phyloP scores from a whole-genome alignment of 164 flowering plant species.

The Aristolochia fimbriata region DNA sequence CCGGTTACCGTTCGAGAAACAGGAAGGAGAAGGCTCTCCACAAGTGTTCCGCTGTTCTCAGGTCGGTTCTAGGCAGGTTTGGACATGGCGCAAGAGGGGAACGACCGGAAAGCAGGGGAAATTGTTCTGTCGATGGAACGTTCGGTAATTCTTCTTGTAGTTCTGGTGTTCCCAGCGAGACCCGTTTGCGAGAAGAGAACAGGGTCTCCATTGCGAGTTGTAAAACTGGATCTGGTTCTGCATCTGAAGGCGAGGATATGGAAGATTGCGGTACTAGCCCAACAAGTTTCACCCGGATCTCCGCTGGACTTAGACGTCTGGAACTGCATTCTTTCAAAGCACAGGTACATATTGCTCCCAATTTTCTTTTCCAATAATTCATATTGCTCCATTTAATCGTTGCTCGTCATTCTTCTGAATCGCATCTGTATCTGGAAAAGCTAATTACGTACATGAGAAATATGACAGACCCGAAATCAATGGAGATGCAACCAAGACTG shows the following conservation, averaged over 20 bases:
- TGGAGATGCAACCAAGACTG: constrained; percentile 19
- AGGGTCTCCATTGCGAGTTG: constrained; percentile 30
- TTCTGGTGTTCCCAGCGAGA: constrained; percentile 1
- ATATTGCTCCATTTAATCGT: background rate
- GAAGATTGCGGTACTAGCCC: constrained; percentile 10
- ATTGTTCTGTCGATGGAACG: constrained; percentile 4
- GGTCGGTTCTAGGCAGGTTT: constrained; percentile 24
- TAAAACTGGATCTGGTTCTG: constrained; percentile 19
- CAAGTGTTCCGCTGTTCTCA: constrained; percentile 24
- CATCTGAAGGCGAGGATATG: constrained; percentile 18
- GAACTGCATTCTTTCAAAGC: constrained; percentile 5
- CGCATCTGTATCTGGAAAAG: no score
- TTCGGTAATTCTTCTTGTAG: constrained; percentile 1
- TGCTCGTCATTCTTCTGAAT: background rate
- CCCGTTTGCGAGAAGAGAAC: constrained; percentile 15
- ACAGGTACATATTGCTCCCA: constrained; percentile 17
- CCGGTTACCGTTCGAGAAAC: constrained; percentile 5
- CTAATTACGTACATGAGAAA: no score
- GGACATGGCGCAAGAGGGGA: constrained; percentile 5
- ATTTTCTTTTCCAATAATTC: no score
- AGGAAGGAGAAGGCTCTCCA: constrained; percentile 11
- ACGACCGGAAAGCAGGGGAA: constrained; percentile 1
- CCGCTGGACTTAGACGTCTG: constrained; percentile 6
- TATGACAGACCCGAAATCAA: background rate
- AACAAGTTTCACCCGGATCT: background rate